Conservation (phyloP, 345 rosid genomes). For the Brassica rapa region DNA sequence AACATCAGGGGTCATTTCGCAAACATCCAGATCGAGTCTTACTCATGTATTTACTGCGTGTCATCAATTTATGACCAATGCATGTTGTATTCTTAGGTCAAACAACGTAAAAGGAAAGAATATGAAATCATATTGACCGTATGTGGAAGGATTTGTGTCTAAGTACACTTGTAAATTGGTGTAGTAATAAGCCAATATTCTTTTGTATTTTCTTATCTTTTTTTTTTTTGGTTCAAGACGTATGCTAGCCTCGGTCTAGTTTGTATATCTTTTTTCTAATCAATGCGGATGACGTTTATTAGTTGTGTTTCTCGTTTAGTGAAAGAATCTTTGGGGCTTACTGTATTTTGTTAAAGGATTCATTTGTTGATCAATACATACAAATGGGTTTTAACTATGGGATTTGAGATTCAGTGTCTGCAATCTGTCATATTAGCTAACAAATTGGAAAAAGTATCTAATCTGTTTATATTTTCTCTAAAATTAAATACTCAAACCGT, state of each 20-base stretch:
- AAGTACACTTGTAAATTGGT: neutral
- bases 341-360: neutral
- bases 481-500: too few species aligned
- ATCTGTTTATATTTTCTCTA: too few species aligned
- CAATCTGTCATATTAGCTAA: neutral
- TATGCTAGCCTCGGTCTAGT: neutral
- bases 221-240: neutral
- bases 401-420: neutral
- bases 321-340: neutral
- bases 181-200: neutral
- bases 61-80: conserved; percentile 3
- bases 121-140: neutral
- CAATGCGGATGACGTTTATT: neutral
- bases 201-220: neutral
- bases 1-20: conserved; percentile 4
- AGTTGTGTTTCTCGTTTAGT: neutral
- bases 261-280: neutral
- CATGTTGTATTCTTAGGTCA: conserved; percentile 5
- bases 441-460: too few species aligned
- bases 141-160: conserved; percentile 4
- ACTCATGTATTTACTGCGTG: neutral
- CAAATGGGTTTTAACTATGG: neutral
- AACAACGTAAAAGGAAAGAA: neutral
- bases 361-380: neutral
- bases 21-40: neutral